Conservation (phyloP, 441 rosid genomes). For the Croton setiger region DNA sequence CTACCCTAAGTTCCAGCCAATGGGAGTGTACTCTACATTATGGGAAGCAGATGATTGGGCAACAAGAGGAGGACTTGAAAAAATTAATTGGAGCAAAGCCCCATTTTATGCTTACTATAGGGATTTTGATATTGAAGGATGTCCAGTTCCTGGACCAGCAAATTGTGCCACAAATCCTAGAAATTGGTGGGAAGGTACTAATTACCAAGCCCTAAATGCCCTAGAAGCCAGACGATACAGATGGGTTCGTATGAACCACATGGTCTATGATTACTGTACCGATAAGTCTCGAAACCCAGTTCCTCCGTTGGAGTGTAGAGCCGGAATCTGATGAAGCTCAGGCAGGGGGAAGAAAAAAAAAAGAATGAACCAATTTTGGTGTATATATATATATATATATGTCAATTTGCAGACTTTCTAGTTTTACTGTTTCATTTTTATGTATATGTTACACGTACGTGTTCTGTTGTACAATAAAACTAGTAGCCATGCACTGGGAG, state of each 20-base stretch:
- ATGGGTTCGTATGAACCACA: conserved; percentile 83
- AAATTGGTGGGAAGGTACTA: conserved; percentile 85
- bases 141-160: conserved; percentile 85
- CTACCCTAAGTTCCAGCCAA: conserved; percentile 77
- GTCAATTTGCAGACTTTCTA: background rate
- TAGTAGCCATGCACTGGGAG: background rate
- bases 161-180: conserved; percentile 65
- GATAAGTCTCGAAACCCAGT: conserved; percentile 54
- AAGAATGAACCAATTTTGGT: background rate
- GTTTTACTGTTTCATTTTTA: background rate
- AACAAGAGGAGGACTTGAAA: conserved; percentile 87
- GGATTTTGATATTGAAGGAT: conserved; percentile 79
- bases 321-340: conserved; percentile 17
- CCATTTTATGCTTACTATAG: conserved; percentile 81
- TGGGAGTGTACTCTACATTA: conserved; percentile 85
- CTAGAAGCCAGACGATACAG: conserved; percentile 68
- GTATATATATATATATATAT: background rate
- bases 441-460: background rate
- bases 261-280: conserved; percentile 77
- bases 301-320: conserved; percentile 60
- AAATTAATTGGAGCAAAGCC: conserved; percentile 79
- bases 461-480: background rate
- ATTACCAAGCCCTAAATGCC: conserved; percentile 59
- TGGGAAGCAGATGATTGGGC: conserved; percentile 99
- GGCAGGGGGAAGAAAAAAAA: background rate